These are phyloP conservation scores for Microdochium paspali DNA, from an alignment of 2,329 filamentous ascomycete genomes.

Conservation along the genomic window DNA sequence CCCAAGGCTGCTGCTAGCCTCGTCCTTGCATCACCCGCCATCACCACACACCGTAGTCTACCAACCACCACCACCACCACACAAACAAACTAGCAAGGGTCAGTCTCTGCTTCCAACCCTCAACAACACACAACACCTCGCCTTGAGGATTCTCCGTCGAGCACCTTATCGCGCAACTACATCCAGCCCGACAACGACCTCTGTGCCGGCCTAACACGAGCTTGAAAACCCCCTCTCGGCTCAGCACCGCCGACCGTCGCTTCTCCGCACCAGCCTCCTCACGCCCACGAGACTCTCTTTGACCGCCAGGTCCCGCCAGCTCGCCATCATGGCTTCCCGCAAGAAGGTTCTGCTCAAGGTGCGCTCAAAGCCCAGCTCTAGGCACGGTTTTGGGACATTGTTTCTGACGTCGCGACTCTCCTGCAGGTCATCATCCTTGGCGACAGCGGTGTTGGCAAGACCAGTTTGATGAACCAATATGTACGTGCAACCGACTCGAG, in stretches of 20 bases:
- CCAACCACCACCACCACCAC: no score
- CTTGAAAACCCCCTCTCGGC: neutral
- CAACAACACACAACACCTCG: neutral
- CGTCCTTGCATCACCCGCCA: neutral
- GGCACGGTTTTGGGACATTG: conserved; percentile 6
- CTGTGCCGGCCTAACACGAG: neutral
- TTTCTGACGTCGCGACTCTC: neutral
- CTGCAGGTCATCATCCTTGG: conserved; percentile 93
- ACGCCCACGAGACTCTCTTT: neutral
- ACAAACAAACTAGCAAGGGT: neutral
- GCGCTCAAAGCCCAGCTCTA: conserved; percentile 10
- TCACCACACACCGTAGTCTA: neutral
- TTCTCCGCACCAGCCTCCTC: neutral
- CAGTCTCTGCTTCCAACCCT: neutral
- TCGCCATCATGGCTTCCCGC: conserved; percentile 65
- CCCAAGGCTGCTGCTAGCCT: neutral
- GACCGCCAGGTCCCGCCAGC: conserved; percentile 1
- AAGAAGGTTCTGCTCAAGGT: conserved; percentile 93
- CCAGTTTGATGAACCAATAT: conserved; percentile 99
- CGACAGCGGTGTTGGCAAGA: conserved; percentile 98
- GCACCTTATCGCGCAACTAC: neutral
- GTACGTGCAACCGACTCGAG: no score
- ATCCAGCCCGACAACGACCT: no score
- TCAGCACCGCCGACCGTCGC: neutral
- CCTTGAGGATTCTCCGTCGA: neutral